Conservation (phyloP, 2,329 filamentous ascomycete genomes). For the Didymella glomerata region DNA sequence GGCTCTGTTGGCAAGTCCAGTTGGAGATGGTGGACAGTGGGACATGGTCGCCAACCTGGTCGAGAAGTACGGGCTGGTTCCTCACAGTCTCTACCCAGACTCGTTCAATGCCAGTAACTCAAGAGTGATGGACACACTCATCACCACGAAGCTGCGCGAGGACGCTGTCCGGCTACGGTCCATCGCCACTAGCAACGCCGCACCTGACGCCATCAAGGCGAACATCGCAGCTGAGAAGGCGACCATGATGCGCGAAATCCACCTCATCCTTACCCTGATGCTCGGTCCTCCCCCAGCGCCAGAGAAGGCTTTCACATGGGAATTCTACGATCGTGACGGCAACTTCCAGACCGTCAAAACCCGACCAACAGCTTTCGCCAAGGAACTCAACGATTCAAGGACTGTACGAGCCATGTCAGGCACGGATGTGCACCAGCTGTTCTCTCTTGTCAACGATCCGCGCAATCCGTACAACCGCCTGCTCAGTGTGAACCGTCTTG, state of each 20-base stretch:
- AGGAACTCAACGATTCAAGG: constrained; percentile 69
- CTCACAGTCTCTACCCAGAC: constrained; percentile 82
- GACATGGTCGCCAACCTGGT: constrained; percentile 91
- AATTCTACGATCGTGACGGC: constrained; percentile 75
- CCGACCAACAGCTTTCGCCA: constrained; percentile 76
- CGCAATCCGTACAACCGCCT: constrained; percentile 76
- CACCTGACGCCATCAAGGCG: constrained; percentile 49
- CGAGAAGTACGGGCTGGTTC: constrained; percentile 86
- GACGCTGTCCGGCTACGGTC: constrained; percentile 76
- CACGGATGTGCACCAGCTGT: constrained; percentile 71
- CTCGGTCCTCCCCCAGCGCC: constrained; percentile 80
- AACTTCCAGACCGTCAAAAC: constrained; percentile 69
- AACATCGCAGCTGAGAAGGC: constrained; percentile 66
- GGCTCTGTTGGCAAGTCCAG: constrained; percentile 70
- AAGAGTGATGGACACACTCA: constrained; percentile 72
- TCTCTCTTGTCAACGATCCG: constrained; percentile 87
- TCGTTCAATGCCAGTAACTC: constrained; percentile 79
- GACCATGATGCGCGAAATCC: constrained; percentile 80
- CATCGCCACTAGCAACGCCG: constrained; percentile 55
- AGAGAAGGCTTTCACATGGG: constrained; percentile 77
- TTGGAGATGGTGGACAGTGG: constrained; percentile 87
- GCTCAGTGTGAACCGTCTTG: constrained; percentile 79
- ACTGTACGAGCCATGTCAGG: constrained; percentile 66
- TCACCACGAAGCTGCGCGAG: constrained; percentile 88
- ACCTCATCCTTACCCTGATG: constrained; percentile 81